Base-by-base conservation (phyloP, 2,329 filamentous ascomycete genomes). In the Blastomyces parvus region DNA sequence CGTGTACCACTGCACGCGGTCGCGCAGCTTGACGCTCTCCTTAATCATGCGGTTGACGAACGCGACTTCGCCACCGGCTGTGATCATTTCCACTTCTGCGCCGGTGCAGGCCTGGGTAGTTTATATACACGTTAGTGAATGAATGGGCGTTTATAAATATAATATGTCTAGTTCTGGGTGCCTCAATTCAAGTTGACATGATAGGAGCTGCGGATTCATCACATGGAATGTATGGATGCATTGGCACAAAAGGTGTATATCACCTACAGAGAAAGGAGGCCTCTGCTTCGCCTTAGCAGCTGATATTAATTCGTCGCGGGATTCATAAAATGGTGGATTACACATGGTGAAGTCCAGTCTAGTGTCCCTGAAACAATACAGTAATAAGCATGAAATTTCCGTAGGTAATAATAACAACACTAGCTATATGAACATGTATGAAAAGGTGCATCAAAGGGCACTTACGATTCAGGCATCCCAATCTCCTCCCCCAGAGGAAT, bases 321-420 rank as follows among this genome's bases (percentile, higher is more conserved):
- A 91, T n/a, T 81, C 75, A 78, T 97, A 97, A 77, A 99, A 99
- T 0, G 94, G 94, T 0, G 94, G 94, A 68, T 99, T 99, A 67
- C 88, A 93, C 86, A 97, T 95, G 64, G 85, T 86, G 73, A 97
- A 97, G 72, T 93, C 87, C 53, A 96, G 80, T 2, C 79, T 81
- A 11, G 70, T 65, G 13, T 30, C 36, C 25, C 40, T 48, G 36
- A 22, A 48, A 25, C 6, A 48, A n/a, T 17, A 44, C 13, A 27
- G 27, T 11, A 19, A 40, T 59, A 5, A 59, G 40, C 27, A 30
- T 11, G 22, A 14, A 13, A n/a, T 17, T 48, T 59, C 40, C 27
- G 19, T 33, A 22, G 22, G 19, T 14, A 33, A 7, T 30, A 30
- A 30, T 30, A 30, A 30, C 4, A 38, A 38, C 0, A 38, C 6